Evolutionary conservation across 495 filamentous ascomycete species (phyloP), one percentile per base, ranked within the genome.

Genomic region (Penicillium diatomitis): DNA sequence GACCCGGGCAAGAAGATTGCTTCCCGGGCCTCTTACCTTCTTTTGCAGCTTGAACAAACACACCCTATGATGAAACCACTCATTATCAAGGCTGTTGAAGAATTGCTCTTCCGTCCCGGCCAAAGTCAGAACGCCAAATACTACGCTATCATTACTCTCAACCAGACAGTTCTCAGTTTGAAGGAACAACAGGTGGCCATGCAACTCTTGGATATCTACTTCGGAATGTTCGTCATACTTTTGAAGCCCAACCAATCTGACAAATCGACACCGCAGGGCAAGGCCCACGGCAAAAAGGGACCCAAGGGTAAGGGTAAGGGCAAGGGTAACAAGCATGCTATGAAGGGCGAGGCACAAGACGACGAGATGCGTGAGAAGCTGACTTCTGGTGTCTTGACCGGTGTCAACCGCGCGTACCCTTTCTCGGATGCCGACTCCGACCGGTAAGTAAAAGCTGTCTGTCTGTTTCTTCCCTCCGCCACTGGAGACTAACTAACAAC

Each of bases 41-140:
- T 98, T 2, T 71, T 98, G n/a, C 91, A 97, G 61, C 74, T 98
- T 10, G 76, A 94, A 53, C 83, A 80, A 46, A 77, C 85, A 0
- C 92, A 98, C 64, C 94, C 92, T 3, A 71, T 86, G 34, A 98
- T 98, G 92, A 97, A 95, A 61, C 73, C 78, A 9, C 80, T 90
- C 20, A 84, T 97, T 52, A 84, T 96, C 57, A 81, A 78, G 50
- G 76, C 80, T 12, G 83, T 97, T 9, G 90, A 97, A 64, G 94
- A 97, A 57, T 72, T 96, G 11, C 74, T 98, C 7, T 87, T 95
- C 59, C 80, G 87, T 8, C 85, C 91, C 0, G 86, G 88, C 5
- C 92, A 97, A 60, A 90, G 77, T 58, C 66, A 81, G 27, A 87
- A 95, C 50, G 87, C 94, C 28, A 91, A 86, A 60, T 98, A 98